phyloP scores from a whole-genome alignment of 1,139 yeast species.

The Geotrichum europaeum region DNA sequence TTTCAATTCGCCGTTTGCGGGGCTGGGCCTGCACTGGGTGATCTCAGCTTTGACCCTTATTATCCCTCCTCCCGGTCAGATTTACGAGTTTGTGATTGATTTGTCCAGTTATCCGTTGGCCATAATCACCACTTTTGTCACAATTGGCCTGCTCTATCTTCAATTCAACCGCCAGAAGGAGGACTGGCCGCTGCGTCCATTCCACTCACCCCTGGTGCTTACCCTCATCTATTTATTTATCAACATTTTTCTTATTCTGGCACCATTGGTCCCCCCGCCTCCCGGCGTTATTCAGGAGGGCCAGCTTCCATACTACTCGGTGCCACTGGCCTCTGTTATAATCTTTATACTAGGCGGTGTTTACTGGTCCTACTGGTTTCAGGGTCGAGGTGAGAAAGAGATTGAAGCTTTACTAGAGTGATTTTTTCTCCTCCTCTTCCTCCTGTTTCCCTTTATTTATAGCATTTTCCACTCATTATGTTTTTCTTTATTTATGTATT shows the following conservation, averaged over 20 bases:
- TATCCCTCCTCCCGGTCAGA: conserved; percentile 71
- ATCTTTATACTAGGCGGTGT: conserved; percentile 44
- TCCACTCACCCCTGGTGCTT: conserved; percentile 29
- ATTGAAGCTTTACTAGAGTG: background rate
- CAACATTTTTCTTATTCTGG: conserved; percentile 48
- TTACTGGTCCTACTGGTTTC: conserved; percentile 35
- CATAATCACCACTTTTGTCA: conserved; percentile 60
- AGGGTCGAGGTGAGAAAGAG: conserved; percentile 3
- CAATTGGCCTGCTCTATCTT: conserved; percentile 64
- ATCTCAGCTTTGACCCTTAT: conserved; percentile 47
- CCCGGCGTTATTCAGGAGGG: conserved; percentile 21
- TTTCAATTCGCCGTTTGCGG: conserved; percentile 50
- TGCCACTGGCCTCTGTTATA: conserved; percentile 50
- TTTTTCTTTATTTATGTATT: background rate
- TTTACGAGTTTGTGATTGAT: conserved; percentile 68
- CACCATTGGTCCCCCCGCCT: conserved; percentile 54
- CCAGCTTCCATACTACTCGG: conserved; percentile 50
- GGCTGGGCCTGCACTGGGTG: conserved; percentile 47
- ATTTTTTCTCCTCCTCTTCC: background rate
- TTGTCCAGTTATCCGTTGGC: conserved; percentile 71
- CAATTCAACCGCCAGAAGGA: conserved; percentile 46
- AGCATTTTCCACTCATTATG: background rate
- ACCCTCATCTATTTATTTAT: conserved; percentile 42
- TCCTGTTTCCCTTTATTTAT: background rate
- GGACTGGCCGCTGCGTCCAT: conserved; percentile 45